Conservation (phyloP, 768 basidiomycete species). For the Amanita muscaria region DNA sequence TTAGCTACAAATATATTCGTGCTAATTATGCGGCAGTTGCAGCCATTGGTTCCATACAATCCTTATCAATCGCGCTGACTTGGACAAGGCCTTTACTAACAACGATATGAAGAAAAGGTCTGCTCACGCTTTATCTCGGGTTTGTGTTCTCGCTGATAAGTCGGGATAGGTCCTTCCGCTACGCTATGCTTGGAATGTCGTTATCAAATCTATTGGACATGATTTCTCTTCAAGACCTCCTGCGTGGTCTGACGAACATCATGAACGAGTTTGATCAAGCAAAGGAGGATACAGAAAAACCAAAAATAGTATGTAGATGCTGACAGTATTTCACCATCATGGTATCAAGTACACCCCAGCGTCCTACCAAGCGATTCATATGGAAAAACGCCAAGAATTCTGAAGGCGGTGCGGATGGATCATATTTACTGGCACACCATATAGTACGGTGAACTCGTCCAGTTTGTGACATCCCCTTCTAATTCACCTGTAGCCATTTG, state of each 20-base stretch:
- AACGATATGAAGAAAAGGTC: conserved; percentile 73
- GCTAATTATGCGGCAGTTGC: conserved; percentile 34
- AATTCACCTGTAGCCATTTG: conserved; percentile 58
- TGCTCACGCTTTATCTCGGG: background rate
- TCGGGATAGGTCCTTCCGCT: conserved; percentile 60
- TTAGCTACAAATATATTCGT: conserved; percentile 2
- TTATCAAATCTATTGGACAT: conserved; percentile 78
- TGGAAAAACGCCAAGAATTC: conserved; percentile 47
- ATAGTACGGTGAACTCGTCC: conserved; percentile 38
- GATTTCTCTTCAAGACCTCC: conserved; percentile 68
- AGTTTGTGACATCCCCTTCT: background rate
- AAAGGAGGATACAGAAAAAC: conserved; percentile 64
- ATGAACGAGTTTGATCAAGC: conserved; percentile 72
- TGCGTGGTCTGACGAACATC: conserved; percentile 63
- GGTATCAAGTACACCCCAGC: conserved; percentile 14
- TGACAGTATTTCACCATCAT: background rate
- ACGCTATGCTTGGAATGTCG: conserved; percentile 81
- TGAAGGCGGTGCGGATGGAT: conserved; percentile 48
- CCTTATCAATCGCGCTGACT: conserved; percentile 62
- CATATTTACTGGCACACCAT: conserved; percentile 66
- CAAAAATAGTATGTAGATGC: conserved; percentile 51
- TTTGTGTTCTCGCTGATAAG: background rate
- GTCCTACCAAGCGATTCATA: conserved; percentile 45
- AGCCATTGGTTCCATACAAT: conserved; percentile 89
- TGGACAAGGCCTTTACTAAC: conserved; percentile 70